phyloP scores from a whole-genome alignment of 2,329 filamentous ascomycete genomes.

The Arthrobotrys musiformis region DNA sequence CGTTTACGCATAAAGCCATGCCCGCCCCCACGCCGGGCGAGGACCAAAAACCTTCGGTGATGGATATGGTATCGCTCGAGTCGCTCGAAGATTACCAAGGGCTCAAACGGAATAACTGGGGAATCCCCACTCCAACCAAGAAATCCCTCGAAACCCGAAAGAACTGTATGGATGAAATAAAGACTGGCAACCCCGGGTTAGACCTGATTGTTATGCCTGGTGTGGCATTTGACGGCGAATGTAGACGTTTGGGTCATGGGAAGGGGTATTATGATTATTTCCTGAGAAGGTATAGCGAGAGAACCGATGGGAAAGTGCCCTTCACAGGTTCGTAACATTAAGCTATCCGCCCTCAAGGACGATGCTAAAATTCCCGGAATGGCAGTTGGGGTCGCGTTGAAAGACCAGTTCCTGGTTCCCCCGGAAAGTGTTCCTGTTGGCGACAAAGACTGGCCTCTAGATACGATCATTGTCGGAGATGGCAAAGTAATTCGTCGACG shows the following conservation, averaged over 20 bases:
- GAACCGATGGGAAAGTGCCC: slow-evolving; percentile 66
- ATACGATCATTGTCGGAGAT: slow-evolving; percentile 58
- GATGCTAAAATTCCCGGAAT: slow-evolving; percentile 61
- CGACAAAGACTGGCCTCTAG: slow-evolving; percentile 58
- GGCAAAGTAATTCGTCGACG: slow-evolving; percentile 58
- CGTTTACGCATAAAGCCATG: slow-evolving; percentile 75
- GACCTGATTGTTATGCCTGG: slow-evolving; percentile 93
- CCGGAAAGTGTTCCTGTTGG: slow-evolving; percentile 69
- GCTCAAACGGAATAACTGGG: slow-evolving; percentile 84
- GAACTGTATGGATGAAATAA: slow-evolving; percentile 65
- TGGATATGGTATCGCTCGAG: slow-evolving; percentile 91
- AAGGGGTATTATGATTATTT: slow-evolving; percentile 98
- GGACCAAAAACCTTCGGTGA: slow-evolving; percentile 65
- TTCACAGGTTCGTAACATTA: slow-evolving; percentile 66
- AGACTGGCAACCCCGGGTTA: slow-evolving; percentile 65
- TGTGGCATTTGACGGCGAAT: slow-evolving; percentile 82
- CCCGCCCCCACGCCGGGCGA: background rate
- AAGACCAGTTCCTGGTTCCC: slow-evolving; percentile 79
- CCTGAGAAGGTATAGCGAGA: slow-evolving; percentile 75
- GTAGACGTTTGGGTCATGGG: slow-evolving; percentile 87
- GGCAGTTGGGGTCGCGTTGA: slow-evolving; percentile 77
- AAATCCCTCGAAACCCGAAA: slow-evolving; percentile 73
- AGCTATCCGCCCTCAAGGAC: slow-evolving; percentile 55
- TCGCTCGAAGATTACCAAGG: slow-evolving; percentile 80
- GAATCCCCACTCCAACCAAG: slow-evolving; percentile 84